Evolutionary conservation across 768 basidiomycete genomes (phyloP), one percentile per base, ranked within the genome.

Genomic region (Botryobasidium botryosum): DNA sequence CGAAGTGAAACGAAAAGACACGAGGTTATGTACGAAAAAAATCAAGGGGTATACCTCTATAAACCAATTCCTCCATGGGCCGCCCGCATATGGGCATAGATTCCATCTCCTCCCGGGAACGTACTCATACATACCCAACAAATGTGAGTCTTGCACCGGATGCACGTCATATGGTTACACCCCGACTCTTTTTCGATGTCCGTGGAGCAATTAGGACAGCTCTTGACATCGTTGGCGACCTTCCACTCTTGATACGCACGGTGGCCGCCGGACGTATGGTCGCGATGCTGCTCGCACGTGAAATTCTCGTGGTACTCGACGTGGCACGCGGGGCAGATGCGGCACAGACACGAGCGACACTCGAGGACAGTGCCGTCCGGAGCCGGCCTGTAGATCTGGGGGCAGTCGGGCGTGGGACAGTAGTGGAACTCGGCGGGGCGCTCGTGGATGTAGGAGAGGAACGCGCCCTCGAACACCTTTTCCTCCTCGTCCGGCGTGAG

Each of bases 81-180:
- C 4, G 50, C 45, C 5, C 72, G 69, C 83, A 86, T 86, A 56
- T 86, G 83, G 0, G 68, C 69, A 52, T 86, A 86, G n/a, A 85
- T 78, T 7, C 74, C 77, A 12, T 74, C 62, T 2, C 78, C 75
- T 26, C 53, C 51, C 7, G 24, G 35, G 43, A 84, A 86, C 33
- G 77, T 81, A 58, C 68, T 59, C 57, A 80, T 53, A 57, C 83
- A 87, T 20, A 73, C 72, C 84, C 83, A 86, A 47, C 83, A 87
- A 1, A 76, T 77, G 56, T 87, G 83, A 0, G 78, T 75, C 52
- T 72, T 68, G 57, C 83, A 87, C 26, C 69, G 67, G 0, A 65
- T 66, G 58, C 83, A 87, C n/a, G 71, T 75, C 68, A 87, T 74
- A 57, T 87, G 83, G 60, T 87, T 79, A 59, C 83, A 87, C 0